Base-by-base conservation (phyloP, 2,329 filamentous ascomycete genomes). In the Colletotrichum paranaense region DNA sequence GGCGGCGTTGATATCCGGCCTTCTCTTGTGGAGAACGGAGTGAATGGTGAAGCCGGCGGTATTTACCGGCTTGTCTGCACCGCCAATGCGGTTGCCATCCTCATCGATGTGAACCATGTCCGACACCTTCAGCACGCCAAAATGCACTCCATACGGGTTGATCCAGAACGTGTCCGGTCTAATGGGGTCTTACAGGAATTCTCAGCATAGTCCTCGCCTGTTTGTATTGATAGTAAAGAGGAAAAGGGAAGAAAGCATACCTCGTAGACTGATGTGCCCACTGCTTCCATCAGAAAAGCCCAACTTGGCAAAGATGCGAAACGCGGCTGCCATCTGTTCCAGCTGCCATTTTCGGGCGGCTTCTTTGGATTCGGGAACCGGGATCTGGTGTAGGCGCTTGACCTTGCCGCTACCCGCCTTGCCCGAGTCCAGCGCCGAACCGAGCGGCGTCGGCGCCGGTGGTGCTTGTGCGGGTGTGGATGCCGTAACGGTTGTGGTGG, bases 41-140 rank as follows among this genome's bases (percentile, higher is more conserved):
- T 94, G 92, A 68, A 94, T 94, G 73, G 92, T 81, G 79, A 93
- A 93, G 1, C 92, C 92, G 0, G 92, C 92, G 2, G 89, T 88
- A 78, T 93, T 94, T 12, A 90, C 89, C 2, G 90, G 89, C 76
- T 92, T 91, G 0, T 77, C 79, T 24, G 68, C 72, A 11, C 91
- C 91, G 22, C 90, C 91, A 2, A 93, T 86, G 3, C 90, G 86
- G 35, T 89, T 87, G 5, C 92, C 92, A 1, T 81, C 75, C 62
- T 83, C 81, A 75, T 93, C 88, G 2, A 94, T 86, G 56, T 92
- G 87, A 60, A 94, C 89, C 88, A 94, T 91, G 78, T 94, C 92
- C 1, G 86, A 88, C 0, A 91, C 90, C 74, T 88, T 90, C 62
- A 94, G 84, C 73, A 92, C 81, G 5, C 87, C 91, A 78, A 93